A percentile compares a stretch with the other conserved stretches of the same genome.
Conservation (phyloP, 768 basidiomycete genomes). For the Rhizopogon rudus region DNA sequence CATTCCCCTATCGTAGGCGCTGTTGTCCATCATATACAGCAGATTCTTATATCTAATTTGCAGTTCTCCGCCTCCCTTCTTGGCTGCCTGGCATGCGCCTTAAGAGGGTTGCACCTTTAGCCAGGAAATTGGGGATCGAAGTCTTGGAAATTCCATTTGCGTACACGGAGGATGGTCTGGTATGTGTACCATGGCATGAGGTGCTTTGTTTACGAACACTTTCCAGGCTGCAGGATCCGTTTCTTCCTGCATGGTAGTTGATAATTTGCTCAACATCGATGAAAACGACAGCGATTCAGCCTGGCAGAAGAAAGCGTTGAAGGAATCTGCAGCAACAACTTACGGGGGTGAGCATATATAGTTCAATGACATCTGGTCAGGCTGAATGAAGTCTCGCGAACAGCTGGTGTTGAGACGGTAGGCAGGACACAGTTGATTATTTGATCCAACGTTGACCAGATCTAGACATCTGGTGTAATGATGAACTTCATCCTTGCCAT, state of each 20-base stretch:
- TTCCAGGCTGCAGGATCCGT: conserved; percentile 7
- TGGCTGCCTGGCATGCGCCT: conserved; percentile 16
- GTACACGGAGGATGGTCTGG: neutral
- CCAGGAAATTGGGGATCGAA: neutral
- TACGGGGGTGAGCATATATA: conserved; percentile 17
- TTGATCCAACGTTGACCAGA: conserved; percentile 27
- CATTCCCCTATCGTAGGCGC: conserved; percentile 8
- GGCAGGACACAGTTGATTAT: conserved; percentile 12
- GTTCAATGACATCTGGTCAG: conserved; percentile 32
- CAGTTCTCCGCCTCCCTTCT: conserved; percentile 13
- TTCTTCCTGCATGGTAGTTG: conserved; percentile 12
- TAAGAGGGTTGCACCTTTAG: conserved; percentile 7
- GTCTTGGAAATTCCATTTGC: too few relatives aligned
- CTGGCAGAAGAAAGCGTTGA: too few relatives aligned
- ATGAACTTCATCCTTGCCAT: too few relatives aligned
- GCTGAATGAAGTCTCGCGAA: neutral
- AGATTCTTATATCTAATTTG: neutral
- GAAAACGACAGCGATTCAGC: neutral
- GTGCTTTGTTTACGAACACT: neutral
- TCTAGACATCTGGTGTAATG: neutral
- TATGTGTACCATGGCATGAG: neutral
- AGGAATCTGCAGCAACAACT: conserved; percentile 7
- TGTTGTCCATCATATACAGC: neutral
- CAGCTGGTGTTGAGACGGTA: neutral
- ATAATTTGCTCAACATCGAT: conserved; percentile 6